Conservation (phyloP, 2,329 filamentous ascomycete species). For the Botryosphaeria agaves region DNA sequence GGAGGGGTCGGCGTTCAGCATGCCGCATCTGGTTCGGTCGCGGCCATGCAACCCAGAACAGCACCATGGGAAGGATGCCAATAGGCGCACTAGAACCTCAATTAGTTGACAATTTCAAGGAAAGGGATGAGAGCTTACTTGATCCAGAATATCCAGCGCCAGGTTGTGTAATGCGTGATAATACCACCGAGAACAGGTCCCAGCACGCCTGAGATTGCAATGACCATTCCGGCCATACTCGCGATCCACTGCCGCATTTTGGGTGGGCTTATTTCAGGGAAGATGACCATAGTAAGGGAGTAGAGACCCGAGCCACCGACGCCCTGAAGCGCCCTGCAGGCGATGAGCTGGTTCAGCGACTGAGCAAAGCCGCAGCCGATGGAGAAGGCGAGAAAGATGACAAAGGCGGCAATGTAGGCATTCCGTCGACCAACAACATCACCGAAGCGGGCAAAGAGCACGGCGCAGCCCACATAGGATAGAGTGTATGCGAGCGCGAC, state of each 20-base stretch:
- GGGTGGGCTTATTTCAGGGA: conserved; percentile 31
- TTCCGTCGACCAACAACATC: conserved; percentile 37
- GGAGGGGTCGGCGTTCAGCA: conserved; percentile 25
- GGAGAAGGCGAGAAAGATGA: conserved; percentile 39
- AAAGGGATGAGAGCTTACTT: conserved; percentile 25
- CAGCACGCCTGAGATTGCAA: conserved; percentile 5
- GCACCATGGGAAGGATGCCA: conserved; percentile 25
- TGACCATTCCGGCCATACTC: conserved; percentile 27
- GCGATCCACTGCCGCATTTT: conserved; percentile 26
- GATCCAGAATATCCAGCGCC: conserved; percentile 34
- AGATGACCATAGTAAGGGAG: conserved; percentile 31
- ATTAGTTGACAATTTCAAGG: conserved; percentile 6
- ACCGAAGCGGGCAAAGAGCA: conserved; percentile 36
- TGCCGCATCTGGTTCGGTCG: conserved; percentile 20
- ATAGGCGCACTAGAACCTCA: conserved; percentile 29
- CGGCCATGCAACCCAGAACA: conserved; percentile 37
- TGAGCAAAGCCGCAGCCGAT: conserved; percentile 34
- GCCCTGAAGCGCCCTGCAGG: conserved; percentile 13
- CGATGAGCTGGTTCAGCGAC: conserved; percentile 22
- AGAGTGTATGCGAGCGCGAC: conserved; percentile 16
- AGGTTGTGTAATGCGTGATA: conserved; percentile 3
- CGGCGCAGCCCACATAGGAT: conserved; percentile 38
- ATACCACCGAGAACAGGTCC: conserved; percentile 6
- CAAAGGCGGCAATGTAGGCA: conserved; percentile 32
- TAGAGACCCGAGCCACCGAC: conserved; percentile 21